Evolutionary conservation across 2,329 filamentous ascomycete genomes (phyloP).

Genomic region (Zymoseptoria pseudotritici): DNA sequence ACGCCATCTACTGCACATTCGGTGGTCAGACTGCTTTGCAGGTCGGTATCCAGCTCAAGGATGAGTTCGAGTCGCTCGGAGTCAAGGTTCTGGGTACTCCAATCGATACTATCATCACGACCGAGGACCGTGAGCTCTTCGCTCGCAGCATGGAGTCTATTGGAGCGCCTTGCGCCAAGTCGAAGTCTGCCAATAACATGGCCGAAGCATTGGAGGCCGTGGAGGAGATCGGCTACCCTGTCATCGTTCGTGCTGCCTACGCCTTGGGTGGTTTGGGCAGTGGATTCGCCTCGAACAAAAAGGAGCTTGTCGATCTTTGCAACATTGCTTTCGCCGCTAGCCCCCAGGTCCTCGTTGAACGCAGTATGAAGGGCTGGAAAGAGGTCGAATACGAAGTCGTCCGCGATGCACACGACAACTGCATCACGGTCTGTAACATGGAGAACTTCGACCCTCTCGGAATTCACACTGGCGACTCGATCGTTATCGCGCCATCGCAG

Average conservation of each 20-base stretch:
- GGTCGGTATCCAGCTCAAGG: conserved; percentile 94
- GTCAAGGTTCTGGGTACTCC: conserved; percentile 93
- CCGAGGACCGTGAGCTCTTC: conserved; percentile 94
- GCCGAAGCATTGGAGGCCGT: conserved; percentile 86
- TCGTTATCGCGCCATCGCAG: conserved; percentile 94
- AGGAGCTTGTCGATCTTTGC: conserved; percentile 78
- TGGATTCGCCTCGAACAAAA: conserved; percentile 85
- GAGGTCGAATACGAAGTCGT: conserved; percentile 99
- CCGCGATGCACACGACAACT: conserved; percentile 91
- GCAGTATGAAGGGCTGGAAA: conserved; percentile 99
- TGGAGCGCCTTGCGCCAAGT: conserved; percentile 95
- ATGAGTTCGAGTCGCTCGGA: conserved; percentile 87
- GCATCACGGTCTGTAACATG: conserved; percentile 99
- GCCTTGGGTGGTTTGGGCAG: conserved; percentile 90
- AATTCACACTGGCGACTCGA: conserved; percentile 96
- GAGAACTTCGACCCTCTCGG: conserved; percentile 98
- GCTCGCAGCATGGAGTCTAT: conserved; percentile 98
- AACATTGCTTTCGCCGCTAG: conserved; percentile 91
- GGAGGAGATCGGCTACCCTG: conserved; percentile 86
- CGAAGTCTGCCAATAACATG: conserved; percentile 79
- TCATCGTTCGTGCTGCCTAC: conserved; percentile 94
- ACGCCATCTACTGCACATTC: conserved; percentile 96
- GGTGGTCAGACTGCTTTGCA: conserved; percentile 95
- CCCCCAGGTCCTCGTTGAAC: conserved; percentile 92
- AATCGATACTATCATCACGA: conserved; percentile 97